Base-by-base conservation (phyloP, 768 basidiomycete genomes). In the Auricularia cornea region DNA sequence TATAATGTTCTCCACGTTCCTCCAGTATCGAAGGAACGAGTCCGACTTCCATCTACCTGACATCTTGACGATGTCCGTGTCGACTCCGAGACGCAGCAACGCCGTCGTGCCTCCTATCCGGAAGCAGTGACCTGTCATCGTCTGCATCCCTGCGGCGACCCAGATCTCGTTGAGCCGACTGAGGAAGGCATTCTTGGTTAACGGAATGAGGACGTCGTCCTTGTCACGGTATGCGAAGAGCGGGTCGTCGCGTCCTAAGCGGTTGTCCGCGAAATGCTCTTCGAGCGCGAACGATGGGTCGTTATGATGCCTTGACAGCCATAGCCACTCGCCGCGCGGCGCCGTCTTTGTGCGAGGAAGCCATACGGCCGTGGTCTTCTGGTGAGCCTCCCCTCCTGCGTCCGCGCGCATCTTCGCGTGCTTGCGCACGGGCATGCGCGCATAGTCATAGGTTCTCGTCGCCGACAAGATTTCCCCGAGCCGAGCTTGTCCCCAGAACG, bases 401-500 rank as follows among this genome's bases (percentile, higher is more conserved):
- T 6, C 18, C 5, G 14, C 18, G 3, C 44, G 44, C n/a, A 48
- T 4, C 44, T 48, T 48, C 14, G 18, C 5, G 44, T 23, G n/a
- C 8, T 20, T 6, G 18, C 5, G 6, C 8, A 3, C 3, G 4
- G 44, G 44, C n/a, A 48, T 4, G 6, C 18, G 18, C 18, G 3
- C 44, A 23, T 6, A 48, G 44, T 48, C 44, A 16, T 48, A 48
- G 18, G 8, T 3, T 16, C 44, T 16, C n/a, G 44, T 48, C 3
- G 44, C 18, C 3, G 44, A 16, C 3, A 48, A 16, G 0, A 75
- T 72, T 63, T 80, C 77, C 0, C 78, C 76, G 62, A 79, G 76
- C 0, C 73, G 67, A 73, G 76, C 74, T 59, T 78, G 62, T 1
- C 77, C 77, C 71, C 72, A 80, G 66, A 80, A 80, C 0, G 76